phyloP scores from a whole-genome alignment of 768 basidiomycete genomes.

The Mycena amicta region DNA sequence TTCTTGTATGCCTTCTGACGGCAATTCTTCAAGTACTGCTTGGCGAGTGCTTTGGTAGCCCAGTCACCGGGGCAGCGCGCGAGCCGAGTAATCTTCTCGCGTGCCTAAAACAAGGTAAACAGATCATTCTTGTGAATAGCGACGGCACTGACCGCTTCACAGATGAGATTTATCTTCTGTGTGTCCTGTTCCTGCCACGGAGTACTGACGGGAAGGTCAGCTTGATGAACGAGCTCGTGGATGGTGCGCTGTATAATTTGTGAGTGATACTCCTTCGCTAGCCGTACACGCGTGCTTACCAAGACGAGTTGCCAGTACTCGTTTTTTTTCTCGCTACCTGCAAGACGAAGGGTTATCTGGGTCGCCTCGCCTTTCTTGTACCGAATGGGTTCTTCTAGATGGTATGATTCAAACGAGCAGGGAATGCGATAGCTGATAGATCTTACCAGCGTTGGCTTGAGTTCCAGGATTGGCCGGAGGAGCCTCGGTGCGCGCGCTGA shows the following conservation, averaged over 20 bases:
- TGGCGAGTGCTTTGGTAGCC: neutral
- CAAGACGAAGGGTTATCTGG: neutral
- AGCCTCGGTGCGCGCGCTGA: too few relatives aligned
- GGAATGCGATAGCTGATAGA: neutral
- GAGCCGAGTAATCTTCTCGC: neutral
- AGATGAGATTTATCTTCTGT: neutral
- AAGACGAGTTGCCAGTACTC: neutral
- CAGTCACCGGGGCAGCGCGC: neutral
- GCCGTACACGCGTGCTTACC: neutral
- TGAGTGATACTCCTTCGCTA: neutral
- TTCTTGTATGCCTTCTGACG: constrained; percentile 1
- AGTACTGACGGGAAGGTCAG: neutral
- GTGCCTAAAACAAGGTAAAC: neutral
- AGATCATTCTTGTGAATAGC: neutral
- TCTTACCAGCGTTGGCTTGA: neutral
- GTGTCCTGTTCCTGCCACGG: neutral
- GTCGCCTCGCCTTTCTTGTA: neutral
- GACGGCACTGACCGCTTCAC: neutral
- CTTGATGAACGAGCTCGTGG: neutral
- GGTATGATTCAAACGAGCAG: neutral
- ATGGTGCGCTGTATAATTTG: neutral
- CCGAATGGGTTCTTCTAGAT: neutral
- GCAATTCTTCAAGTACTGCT: neutral
- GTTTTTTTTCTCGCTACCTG: neutral
- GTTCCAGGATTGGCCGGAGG: neutral